These are phyloP conservation scores for Trichothecium roseum DNA, from an alignment of 2,329 filamentous ascomycete genomes.

Conservation along the genomic window DNA sequence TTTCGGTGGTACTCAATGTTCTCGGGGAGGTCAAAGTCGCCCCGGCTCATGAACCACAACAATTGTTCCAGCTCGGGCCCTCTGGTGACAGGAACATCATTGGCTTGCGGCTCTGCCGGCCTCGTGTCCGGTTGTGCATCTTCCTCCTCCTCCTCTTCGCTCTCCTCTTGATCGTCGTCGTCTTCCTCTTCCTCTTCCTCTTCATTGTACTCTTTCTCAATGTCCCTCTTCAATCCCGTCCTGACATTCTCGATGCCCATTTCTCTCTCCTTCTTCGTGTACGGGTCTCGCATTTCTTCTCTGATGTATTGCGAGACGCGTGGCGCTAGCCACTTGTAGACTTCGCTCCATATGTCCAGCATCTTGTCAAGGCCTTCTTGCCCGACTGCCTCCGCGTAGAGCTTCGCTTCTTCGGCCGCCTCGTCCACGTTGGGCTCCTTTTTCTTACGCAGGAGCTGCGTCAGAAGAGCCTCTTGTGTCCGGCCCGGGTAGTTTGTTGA, in stretches of 20 bases:
- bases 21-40: constrained; percentile 32
- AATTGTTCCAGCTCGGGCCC: constrained; percentile 35
- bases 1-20: constrained; percentile 33
- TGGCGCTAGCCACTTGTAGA: constrained; percentile 27
- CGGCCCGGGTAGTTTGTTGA: constrained; percentile 64
- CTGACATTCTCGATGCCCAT: constrained; percentile 57
- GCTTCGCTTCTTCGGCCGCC: constrained; percentile 24
- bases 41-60: constrained; percentile 33
- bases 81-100: constrained; percentile 13
- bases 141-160: constrained; percentile 28
- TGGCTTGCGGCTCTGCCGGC: constrained; percentile 8
- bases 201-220: constrained; percentile 41
- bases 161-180: constrained; percentile 37
- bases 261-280: constrained; percentile 60
- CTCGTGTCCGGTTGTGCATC: constrained; percentile 9
- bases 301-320: constrained; percentile 30
- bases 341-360: constrained; percentile 46
- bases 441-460: constrained; percentile 70
- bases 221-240: constrained; percentile 53
- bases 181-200: constrained; percentile 51
- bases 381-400: constrained; percentile 10
- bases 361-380: constrained; percentile 34
- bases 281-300: constrained; percentile 47
- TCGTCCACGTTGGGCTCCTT: constrained; percentile 68
- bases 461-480: constrained; percentile 54